Percentiles rank a stretch among this genome's conserved stretches.
Conservation (phyloP, 192 early-diverging fungal species). For the Coemansia pectinata region DNA sequence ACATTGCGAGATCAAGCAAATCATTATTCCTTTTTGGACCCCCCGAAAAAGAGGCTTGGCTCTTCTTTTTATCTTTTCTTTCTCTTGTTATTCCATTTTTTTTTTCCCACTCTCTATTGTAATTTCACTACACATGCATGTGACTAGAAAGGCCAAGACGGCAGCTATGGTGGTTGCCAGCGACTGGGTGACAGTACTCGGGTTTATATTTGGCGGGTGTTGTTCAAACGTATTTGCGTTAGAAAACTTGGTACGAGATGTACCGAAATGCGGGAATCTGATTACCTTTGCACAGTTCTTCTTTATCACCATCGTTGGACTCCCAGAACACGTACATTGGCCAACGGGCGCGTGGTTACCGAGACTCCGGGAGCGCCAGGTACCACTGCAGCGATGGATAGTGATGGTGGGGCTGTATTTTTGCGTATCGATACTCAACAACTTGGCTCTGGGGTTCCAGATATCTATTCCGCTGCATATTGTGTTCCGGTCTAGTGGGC, state of each 20-base stretch:
- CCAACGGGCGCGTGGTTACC: slow-evolving; percentile 43
- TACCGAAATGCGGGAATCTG: slow-evolving; percentile 67
- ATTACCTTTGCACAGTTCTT: slow-evolving; percentile 84
- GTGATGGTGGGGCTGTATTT: slow-evolving; percentile 79
- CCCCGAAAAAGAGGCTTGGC: background rate
- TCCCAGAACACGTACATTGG: slow-evolving; percentile 58
- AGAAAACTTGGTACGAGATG: slow-evolving; percentile 67
- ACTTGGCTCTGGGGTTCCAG: slow-evolving; percentile 73
- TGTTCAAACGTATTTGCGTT: slow-evolving; percentile 86
- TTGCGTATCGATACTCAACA: slow-evolving; percentile 77
- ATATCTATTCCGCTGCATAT: slow-evolving; percentile 91
- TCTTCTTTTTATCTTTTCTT: background rate
- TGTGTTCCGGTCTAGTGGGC: slow-evolving; percentile 80
- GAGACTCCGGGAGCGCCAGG: slow-evolving; percentile 56
- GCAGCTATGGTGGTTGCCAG: slow-evolving; percentile 19
- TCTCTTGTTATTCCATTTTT: background rate
- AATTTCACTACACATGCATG: background rate
- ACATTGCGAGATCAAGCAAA: background rate
- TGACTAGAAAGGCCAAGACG: slow-evolving; percentile 10
- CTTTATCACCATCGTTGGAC: slow-evolving; percentile 72
- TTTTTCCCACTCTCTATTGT: background rate
- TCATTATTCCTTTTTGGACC: background rate
- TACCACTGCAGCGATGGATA: slow-evolving; percentile 75
- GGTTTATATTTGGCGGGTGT: slow-evolving; percentile 85
- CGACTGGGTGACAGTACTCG: slow-evolving; percentile 64